phyloP scores from a whole-genome alignment of 345 rosid genomes.

The Bruguiera gymnorhiza region DNA sequence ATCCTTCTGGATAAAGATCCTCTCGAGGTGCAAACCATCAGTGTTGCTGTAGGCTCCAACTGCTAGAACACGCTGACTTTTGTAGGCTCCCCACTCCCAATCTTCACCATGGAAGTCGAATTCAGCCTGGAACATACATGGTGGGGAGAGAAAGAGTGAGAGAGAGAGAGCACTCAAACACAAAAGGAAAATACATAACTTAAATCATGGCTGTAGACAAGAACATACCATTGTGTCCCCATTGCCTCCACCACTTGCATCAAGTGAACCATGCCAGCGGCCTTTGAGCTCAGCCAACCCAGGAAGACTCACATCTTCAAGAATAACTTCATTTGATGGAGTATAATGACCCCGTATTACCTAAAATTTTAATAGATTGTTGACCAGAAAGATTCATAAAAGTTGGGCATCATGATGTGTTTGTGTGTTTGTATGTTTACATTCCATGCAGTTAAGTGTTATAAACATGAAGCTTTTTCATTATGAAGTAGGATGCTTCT shows the following conservation, averaged over 20 bases:
- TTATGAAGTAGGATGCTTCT: not conserved
- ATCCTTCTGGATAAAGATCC: constrained; percentile 87
- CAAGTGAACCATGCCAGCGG: constrained; percentile 91
- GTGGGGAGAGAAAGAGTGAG: not conserved
- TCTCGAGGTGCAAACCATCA: constrained; percentile 91
- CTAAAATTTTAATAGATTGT: constrained; percentile 37
- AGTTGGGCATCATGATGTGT: not conserved
- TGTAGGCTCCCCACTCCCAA: constrained; percentile 99
- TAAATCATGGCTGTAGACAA: constrained; percentile 10
- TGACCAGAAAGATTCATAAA: constrained; percentile 14
- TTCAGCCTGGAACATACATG: constrained; percentile 63
- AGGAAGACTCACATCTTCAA: constrained; percentile 77
- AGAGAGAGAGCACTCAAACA: not conserved
- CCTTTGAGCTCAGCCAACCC: constrained; percentile 95
- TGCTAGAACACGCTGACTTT: constrained; percentile 82
- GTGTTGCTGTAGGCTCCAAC: constrained; percentile 91
- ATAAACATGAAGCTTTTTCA: constrained; percentile 8
- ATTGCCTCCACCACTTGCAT: constrained; percentile 99
- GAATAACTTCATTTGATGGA: constrained; percentile 63
- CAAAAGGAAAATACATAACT: not conserved
- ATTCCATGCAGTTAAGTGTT: not conserved
- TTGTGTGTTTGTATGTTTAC: not conserved
- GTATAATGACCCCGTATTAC: constrained; percentile 61
- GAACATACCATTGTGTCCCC: constrained; percentile 85
- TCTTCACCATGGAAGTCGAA: constrained; percentile 97